These are phyloP conservation scores for Microthlaspi erraticum DNA, from an alignment of 345 rosid genomes.

Conservation along the genomic window DNA sequence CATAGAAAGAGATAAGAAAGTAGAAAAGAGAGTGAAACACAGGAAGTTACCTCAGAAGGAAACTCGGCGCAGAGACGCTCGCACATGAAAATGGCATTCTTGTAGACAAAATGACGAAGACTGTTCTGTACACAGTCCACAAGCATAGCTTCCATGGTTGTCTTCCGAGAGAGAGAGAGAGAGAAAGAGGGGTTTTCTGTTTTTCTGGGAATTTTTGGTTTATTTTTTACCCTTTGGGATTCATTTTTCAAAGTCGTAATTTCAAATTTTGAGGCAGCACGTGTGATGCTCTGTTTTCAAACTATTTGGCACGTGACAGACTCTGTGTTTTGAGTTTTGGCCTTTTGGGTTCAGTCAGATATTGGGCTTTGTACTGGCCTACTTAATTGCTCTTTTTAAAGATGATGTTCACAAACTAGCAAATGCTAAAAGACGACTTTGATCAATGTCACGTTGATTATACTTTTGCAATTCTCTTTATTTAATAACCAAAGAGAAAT, in stretches of 20 bases:
- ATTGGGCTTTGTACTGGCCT: background rate
- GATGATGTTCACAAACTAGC: no score
- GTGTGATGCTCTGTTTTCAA: slow-evolving; percentile 41
- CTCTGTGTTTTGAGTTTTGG: background rate
- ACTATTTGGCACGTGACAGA: slow-evolving; percentile 37
- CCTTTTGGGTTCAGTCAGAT: background rate
- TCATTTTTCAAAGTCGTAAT: slow-evolving; percentile 28
- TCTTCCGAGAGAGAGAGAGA: slow-evolving; percentile 31
- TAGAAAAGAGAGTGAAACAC: background rate
- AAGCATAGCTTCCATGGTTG: slow-evolving; percentile 88
- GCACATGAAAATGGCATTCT: slow-evolving; percentile 92
- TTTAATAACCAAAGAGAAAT: no score
- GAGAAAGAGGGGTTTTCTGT: slow-evolving; percentile 39
- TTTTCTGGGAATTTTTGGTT: slow-evolving; percentile 33
- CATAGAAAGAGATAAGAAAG: background rate
- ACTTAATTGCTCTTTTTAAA: no score
- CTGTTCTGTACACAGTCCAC: slow-evolving; percentile 79
- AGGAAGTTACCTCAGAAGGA: slow-evolving; percentile 82
- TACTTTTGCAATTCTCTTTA: no score
- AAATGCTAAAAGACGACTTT: no score
- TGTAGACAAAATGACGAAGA: slow-evolving; percentile 80
- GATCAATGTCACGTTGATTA: no score
- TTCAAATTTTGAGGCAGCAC: slow-evolving; percentile 43
- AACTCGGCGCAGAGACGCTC: slow-evolving; percentile 99
- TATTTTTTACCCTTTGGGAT: slow-evolving; percentile 14